These are phyloP conservation scores for Fusarium virguliforme DNA, from an alignment of 2,329 filamentous ascomycete genomes.

Conservation along the genomic window DNA sequence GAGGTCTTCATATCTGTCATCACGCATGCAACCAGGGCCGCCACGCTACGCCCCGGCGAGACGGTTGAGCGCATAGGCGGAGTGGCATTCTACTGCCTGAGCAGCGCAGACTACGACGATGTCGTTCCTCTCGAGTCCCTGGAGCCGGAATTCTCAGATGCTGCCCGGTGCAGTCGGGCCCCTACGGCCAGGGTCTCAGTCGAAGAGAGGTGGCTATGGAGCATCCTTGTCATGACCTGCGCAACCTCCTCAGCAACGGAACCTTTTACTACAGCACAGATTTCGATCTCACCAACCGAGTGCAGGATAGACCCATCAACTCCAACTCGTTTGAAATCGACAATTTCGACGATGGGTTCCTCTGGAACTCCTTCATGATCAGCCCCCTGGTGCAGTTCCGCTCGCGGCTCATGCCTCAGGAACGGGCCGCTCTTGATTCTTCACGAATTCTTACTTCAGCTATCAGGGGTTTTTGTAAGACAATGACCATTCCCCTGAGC, in stretches of 20 bases:
- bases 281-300: slow-evolving; percentile 93
- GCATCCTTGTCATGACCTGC: slow-evolving; percentile 90
- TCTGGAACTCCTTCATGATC: slow-evolving; percentile 99
- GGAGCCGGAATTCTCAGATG: slow-evolving; percentile 66
- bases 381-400: slow-evolving; percentile 91
- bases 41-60: slow-evolving; percentile 88
- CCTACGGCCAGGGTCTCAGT: slow-evolving; percentile 65
- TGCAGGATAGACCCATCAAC: slow-evolving; percentile 86
- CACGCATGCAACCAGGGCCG: slow-evolving; percentile 83
- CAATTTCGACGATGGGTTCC: slow-evolving; percentile 90
- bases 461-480: slow-evolving; percentile 92
- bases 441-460: slow-evolving; percentile 93
- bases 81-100: slow-evolving; percentile 95
- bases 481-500: slow-evolving; percentile 85
- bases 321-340: slow-evolving; percentile 89
- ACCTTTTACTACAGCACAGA: slow-evolving; percentile 99
- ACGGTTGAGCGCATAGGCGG: slow-evolving; percentile 88
- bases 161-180: slow-evolving; percentile 60
- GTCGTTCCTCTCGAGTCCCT: slow-evolving; percentile 72
- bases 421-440: slow-evolving; percentile 85
- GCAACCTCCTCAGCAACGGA: slow-evolving; percentile 92
- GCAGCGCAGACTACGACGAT: slow-evolving; percentile 87
- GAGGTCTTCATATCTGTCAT: slow-evolving; percentile 95
- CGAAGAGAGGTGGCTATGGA: slow-evolving; percentile 81
- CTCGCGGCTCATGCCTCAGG: slow-evolving; percentile 81